A percentile compares a stretch with the other conserved stretches of the same genome.
phyloP scores from a whole-genome alignment of 1,284 basidiomycete species.

The Tetrapyrgos nigripes region DNA sequence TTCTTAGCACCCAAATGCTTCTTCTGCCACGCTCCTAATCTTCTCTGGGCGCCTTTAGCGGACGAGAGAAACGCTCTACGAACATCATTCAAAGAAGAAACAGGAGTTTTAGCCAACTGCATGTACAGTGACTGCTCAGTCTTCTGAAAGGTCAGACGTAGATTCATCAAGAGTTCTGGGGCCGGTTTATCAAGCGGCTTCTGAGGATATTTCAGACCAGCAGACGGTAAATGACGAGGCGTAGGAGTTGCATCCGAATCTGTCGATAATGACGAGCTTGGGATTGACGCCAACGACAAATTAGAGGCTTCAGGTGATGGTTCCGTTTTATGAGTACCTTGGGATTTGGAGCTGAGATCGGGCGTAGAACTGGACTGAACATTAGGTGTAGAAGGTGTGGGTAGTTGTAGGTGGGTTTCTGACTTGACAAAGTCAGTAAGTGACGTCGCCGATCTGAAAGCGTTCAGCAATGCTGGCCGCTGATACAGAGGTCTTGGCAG shows the following conservation, averaged over 20 bases:
- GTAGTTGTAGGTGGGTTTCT: not conserved
- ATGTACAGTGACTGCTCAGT: constrained; percentile 64
- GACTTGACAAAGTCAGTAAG: not conserved
- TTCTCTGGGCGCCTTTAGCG: constrained; percentile 54
- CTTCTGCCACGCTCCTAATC: constrained; percentile 66
- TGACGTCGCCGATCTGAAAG: not conserved
- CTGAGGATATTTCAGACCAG: not conserved
- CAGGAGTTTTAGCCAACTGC: constrained; percentile 53
- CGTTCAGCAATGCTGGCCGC: not conserved
- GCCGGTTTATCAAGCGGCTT: not conserved
- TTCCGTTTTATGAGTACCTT: not conserved
- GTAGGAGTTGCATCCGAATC: not conserved
- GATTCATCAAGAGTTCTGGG: constrained; percentile 46
- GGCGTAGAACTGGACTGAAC: not conserved
- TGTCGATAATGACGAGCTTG: not conserved
- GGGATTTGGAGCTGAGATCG: not conserved
- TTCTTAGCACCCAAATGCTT: constrained; percentile 52
- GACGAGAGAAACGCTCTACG: constrained; percentile 60
- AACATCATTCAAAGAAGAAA: constrained; percentile 63
- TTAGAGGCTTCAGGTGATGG: constrained; percentile 10
- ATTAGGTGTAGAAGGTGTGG: not conserved
- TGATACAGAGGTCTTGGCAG: not conserved
- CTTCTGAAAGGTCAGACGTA: constrained; percentile 63
- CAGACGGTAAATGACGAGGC: not conserved
- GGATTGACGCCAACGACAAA: not conserved